Percentiles rank a stretch among this genome's conserved stretches.
phyloP scores from a whole-genome alignment of 352 stramenopile genomes.

The Globisporangium takayamanum region DNA sequence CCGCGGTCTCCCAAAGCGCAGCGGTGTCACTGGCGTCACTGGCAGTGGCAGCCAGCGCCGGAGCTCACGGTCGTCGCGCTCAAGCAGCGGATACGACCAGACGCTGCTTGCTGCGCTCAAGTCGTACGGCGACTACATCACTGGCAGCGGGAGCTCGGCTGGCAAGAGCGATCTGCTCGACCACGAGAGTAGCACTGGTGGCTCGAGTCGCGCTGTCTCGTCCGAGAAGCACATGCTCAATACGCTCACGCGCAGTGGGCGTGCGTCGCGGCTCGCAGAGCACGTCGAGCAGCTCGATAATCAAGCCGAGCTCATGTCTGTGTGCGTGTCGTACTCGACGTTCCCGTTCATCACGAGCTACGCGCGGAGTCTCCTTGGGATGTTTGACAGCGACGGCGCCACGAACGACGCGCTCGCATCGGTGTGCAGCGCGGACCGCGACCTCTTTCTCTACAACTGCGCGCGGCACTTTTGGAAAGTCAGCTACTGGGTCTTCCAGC shows the following conservation, averaged over 20 bases:
- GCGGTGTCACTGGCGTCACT: slow-evolving; percentile 21
- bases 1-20: slow-evolving; percentile 46
- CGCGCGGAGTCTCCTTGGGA: slow-evolving; percentile 57
- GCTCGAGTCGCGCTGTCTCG: slow-evolving; percentile 12
- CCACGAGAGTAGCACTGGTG: slow-evolving; percentile 16
- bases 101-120: slow-evolving; percentile 56
- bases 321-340: slow-evolving; percentile 76
- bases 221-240: slow-evolving; percentile 53
- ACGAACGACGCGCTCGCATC: slow-evolving; percentile 55
- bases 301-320: slow-evolving; percentile 60
- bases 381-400: slow-evolving; percentile 61
- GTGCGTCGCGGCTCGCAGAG: slow-evolving; percentile 41
- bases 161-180: slow-evolving; percentile 23
- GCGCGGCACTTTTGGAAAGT: slow-evolving; percentile 72
- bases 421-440: slow-evolving; percentile 42
- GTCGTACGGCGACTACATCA: slow-evolving; percentile 68
- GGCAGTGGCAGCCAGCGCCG: slow-evolving; percentile 17
- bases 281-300: slow-evolving; percentile 68
- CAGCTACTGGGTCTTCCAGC: slow-evolving; percentile 72
- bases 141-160: slow-evolving; percentile 16
- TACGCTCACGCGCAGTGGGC: slow-evolving; percentile 58
- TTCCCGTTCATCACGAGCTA: slow-evolving; percentile 86
- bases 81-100: slow-evolving; percentile 45
- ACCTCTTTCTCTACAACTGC: slow-evolving; percentile 61
- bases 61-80: slow-evolving; percentile 19